phyloP scores from a whole-genome alignment of 225 moss, liverwort and hornwort genomes.

The Asterella californica region DNA sequence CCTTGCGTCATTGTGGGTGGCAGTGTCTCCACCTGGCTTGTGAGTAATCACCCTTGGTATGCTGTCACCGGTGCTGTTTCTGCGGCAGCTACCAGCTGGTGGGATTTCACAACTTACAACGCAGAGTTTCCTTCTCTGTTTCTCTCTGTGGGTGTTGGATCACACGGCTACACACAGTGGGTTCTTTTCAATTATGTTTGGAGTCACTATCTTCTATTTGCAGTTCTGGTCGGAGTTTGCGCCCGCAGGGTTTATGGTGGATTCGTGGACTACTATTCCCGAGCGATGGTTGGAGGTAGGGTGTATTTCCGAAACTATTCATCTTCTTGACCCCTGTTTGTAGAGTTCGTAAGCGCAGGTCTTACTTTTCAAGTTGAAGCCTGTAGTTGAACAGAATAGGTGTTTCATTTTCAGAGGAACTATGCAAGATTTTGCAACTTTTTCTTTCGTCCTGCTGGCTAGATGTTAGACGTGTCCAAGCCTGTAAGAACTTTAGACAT shows the following conservation, averaged over 20 bases:
- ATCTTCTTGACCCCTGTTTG: not conserved
- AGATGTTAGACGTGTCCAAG: too few species aligned
- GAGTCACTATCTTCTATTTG: slow-evolving; percentile 10
- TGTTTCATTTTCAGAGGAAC: too few species aligned
- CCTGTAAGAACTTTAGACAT: too few species aligned
- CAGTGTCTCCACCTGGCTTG: slow-evolving; percentile 20
- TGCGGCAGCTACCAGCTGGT: slow-evolving; percentile 18
- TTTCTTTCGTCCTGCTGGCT: too few species aligned
- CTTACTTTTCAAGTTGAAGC: not conserved
- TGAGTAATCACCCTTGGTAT: slow-evolving; percentile 25
- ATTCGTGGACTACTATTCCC: not conserved
- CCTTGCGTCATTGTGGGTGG: slow-evolving; percentile 12
- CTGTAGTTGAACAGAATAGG: not conserved
- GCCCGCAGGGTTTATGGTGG: not conserved
- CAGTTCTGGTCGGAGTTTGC: slow-evolving; percentile 3
- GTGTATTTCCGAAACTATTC: not conserved
- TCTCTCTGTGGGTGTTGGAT: slow-evolving; percentile 21
- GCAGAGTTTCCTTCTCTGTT: slow-evolving; percentile 19
- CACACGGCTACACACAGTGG: slow-evolving; percentile 20
- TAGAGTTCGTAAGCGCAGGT: not conserved
- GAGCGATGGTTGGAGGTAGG: slow-evolving; percentile 8
- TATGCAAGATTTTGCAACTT: too few species aligned
- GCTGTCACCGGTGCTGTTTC: slow-evolving; percentile 17
- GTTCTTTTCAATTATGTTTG: slow-evolving; percentile 17
- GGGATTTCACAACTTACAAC: slow-evolving; percentile 19